These are phyloP conservation scores for Linnemannia elongata DNA, from an alignment of 192 early-diverging fungal genomes.

Conservation along the genomic window DNA sequence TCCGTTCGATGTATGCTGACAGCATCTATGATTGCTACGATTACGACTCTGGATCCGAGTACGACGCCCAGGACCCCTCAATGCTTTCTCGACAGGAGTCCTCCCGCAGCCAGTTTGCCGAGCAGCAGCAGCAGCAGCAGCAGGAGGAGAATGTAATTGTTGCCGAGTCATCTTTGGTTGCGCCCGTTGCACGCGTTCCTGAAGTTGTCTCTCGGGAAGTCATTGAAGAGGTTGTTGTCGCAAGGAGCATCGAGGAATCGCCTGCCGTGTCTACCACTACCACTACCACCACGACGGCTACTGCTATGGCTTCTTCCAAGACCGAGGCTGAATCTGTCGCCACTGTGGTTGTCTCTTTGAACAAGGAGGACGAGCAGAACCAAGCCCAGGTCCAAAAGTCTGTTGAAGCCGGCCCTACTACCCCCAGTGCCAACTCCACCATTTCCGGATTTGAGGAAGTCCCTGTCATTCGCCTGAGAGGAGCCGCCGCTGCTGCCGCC, in stretches of 20 bases:
- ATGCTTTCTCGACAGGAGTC: slow-evolving; percentile 15
- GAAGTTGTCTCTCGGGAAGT: neutral
- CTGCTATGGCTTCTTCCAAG: neutral
- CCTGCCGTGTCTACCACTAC: neutral
- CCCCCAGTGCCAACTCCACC: neutral
- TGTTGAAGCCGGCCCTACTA: neutral
- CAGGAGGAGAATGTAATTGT: neutral
- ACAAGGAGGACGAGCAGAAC: neutral
- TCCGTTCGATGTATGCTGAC: slow-evolving; percentile 51
- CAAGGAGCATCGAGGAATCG: slow-evolving; percentile 1
- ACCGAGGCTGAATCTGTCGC: neutral
- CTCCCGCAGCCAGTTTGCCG: slow-evolving; percentile 3
- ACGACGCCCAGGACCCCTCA: slow-evolving; percentile 17
- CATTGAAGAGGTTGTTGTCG: neutral
- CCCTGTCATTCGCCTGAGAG: slow-evolving; percentile 16
- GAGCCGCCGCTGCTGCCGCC: neutral
- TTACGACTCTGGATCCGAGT: slow-evolving; percentile 48
- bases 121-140: neutral
- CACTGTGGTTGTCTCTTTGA: slow-evolving; percentile 6
- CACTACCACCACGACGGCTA: neutral
- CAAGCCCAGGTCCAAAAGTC: neutral
- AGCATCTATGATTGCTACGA: slow-evolving; percentile 57
- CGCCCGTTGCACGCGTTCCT: neutral
- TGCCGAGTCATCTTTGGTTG: neutral
- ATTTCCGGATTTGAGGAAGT: neutral